Evolutionary conservation across 345 rosid species (phyloP).

Genomic region (Eucalyptus decipiens): DNA sequence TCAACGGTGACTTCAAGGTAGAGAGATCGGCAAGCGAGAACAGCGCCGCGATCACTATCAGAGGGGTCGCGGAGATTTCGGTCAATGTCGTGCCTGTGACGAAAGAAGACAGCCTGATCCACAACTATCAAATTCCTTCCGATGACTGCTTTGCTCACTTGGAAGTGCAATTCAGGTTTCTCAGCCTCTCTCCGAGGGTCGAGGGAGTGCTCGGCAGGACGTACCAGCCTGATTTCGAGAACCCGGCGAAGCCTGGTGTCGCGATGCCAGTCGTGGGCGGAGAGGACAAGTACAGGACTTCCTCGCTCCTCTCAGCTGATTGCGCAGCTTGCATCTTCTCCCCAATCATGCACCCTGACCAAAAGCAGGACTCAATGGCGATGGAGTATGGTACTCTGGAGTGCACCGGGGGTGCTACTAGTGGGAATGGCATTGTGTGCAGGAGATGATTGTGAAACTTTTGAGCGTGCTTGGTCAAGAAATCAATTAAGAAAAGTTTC

Average conservation of each 20-base stretch:
- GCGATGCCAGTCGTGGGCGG: conserved; percentile 2
- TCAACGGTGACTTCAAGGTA: neutral
- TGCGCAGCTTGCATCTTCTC: neutral
- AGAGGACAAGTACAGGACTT: neutral
- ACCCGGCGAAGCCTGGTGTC: neutral
- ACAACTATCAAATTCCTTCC: neutral
- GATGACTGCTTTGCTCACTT: conserved; percentile 3
- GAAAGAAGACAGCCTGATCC: neutral
- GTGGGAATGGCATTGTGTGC: conserved; percentile 13
- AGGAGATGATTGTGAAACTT: neutral
- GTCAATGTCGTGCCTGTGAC: neutral
- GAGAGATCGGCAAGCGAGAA: neutral
- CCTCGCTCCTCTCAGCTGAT: neutral
- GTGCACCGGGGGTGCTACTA: conserved; percentile 3
- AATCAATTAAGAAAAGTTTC: neutral
- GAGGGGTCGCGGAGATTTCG: neutral
- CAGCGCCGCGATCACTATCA: neutral
- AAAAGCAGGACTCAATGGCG: neutral
- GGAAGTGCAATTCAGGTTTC: conserved; percentile 4
- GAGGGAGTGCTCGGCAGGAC: conserved; percentile 1
- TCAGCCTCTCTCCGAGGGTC: neutral
- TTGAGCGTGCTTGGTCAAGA: neutral
- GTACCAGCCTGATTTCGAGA: neutral
- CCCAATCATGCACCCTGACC: neutral
- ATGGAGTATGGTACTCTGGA: neutral